Conservation (phyloP, 768 basidiomycete species). For the Termitomyces sp. region DNA sequence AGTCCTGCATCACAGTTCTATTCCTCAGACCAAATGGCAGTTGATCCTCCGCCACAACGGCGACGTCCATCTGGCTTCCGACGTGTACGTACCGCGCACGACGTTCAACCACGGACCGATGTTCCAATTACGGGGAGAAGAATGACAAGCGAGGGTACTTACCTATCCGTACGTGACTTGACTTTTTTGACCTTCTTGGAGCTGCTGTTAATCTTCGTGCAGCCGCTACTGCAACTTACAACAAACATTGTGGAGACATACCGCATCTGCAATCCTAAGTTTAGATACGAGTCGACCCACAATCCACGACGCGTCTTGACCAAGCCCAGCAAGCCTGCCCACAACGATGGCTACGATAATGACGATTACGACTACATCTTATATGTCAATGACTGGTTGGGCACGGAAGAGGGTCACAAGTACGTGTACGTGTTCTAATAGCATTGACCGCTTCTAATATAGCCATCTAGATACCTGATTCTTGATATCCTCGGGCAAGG, state of each 20-base stretch:
- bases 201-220: constrained; percentile 8
- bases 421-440: constrained; percentile 29
- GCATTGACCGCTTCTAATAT: constrained; percentile 10
- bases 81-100: constrained; percentile 68
- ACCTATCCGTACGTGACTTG: constrained; percentile 65
- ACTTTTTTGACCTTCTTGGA: background rate
- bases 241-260: constrained; percentile 87
- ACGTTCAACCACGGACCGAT: constrained; percentile 74
- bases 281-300: constrained; percentile 90
- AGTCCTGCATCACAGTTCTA: constrained; percentile 51
- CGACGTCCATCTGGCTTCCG: constrained; percentile 74
- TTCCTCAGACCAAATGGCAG: constrained; percentile 65
- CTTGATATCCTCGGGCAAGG: constrained; percentile 98
- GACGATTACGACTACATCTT: constrained; percentile 99
- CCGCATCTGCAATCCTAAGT: constrained; percentile 89
- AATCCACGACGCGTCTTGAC: constrained; percentile 96
- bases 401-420: constrained; percentile 94
- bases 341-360: constrained; percentile 98
- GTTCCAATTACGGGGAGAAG: constrained; percentile 58
- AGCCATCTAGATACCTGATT: constrained; percentile 73
- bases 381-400: constrained; percentile 98
- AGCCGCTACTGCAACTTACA: constrained; percentile 69
- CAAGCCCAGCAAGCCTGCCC: constrained; percentile 91
- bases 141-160: constrained; percentile 70
- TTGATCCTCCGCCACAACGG: constrained; percentile 58